Evolutionary conservation across 1,139 yeast genomes (phyloP), one percentile per base, ranked within the genome.

Genomic region (Magnusiomyces suaveolens): DNA sequence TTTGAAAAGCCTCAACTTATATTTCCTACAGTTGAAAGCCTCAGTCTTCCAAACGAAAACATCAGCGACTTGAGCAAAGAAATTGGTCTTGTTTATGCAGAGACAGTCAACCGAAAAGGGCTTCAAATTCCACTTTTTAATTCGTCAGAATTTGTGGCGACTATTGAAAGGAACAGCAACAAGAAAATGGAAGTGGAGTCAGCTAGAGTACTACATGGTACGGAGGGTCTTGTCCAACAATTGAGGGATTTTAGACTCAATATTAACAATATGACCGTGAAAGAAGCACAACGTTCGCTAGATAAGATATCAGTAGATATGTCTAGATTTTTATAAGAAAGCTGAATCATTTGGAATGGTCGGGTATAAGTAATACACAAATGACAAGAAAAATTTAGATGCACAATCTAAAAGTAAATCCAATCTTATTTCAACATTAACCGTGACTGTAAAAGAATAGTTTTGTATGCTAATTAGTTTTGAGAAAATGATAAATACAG

Each of bases 121-220:
- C 48, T 24, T 38, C 26, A 47, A 25, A 25, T 44, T n/a, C 48
- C 48, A 14, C 21, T 44, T 12, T 16, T 25, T 25, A 56, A 55
- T 2, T 25, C 23, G 26, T 21, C 26, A 20, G 53, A 20, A 48
- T n/a, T 24, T 36, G 53, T 38, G 26, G 57, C 52, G 29, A 25
- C 41, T 14, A 57, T 32, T 14, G 36, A 14, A 32, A 8, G 14
- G 12, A 63, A 64, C 23, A 48, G 54, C 18, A 62, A 60, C 24
- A 60, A 65, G n/a, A n/a, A n/a, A n/a, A n/a, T 32, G 36, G 36
- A 32, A 32, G 14, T 32, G 36, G 36, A 14, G 36, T 14, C 14
- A 14, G 14, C 36, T 32, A 14, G 14, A 8, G 36, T 8, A 32
- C 14, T n/a, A n/a, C n/a, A n/a, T n/a, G n/a, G n/a, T n/a, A n/a